phyloP scores from a whole-genome alignment of 73 alveolate species.

The Uronychia setigera region DNA sequence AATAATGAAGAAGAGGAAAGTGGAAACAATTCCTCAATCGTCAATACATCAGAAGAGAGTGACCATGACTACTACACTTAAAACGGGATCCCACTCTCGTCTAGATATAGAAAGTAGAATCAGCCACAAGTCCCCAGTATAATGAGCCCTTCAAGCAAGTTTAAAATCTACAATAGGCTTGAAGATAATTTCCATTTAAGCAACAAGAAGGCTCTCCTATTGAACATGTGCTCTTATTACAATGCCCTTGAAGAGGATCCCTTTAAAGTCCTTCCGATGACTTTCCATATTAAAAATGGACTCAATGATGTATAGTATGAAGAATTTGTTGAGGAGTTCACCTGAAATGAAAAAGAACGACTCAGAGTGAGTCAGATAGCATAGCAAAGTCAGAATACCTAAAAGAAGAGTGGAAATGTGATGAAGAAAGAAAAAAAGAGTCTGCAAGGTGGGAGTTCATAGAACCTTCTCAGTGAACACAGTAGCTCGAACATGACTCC shows the following conservation, averaged over 20 bases:
- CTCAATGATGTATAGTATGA: slow-evolving; percentile 3
- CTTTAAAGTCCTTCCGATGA: slow-evolving; percentile 20
- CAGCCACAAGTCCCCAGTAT: background rate
- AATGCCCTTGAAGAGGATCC: slow-evolving; percentile 13
- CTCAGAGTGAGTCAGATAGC: background rate
- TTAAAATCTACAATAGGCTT: slow-evolving; percentile 7
- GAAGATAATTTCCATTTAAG: slow-evolving; percentile 28
- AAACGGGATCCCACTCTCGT: background rate
- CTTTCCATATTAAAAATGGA: slow-evolving; percentile 16
- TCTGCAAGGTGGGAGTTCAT: no score
- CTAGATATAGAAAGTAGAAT: background rate
- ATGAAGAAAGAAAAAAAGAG: no score
- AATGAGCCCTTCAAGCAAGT: background rate
- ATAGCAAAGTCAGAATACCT: background rate
- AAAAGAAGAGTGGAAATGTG: no score
- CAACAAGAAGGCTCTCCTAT: slow-evolving; percentile 26
- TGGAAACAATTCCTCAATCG: background rate
- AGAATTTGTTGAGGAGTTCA: background rate
- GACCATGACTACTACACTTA: slow-evolving; percentile 5
- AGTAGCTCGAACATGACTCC: background rate
- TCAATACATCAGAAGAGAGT: background rate
- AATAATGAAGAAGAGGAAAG: slow-evolving; percentile 14
- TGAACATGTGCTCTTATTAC: slow-evolving; percentile 22
- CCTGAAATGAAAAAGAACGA: background rate
- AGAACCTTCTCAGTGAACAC: background rate